Base-by-base conservation (phyloP, 768 basidiomycete genomes). In the Neoboletus subvelutipes region DNA sequence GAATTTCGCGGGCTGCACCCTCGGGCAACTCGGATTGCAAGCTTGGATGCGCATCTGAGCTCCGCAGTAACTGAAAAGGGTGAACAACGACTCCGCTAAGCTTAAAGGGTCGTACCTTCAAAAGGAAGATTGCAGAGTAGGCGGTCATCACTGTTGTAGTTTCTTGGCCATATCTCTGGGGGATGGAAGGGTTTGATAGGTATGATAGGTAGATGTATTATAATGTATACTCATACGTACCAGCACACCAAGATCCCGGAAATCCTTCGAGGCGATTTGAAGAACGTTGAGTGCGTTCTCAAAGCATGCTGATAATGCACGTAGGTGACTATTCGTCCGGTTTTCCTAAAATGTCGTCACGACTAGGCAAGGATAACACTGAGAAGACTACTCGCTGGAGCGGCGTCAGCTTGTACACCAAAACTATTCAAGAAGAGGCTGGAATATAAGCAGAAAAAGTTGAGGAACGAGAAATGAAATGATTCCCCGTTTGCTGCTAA, bases 61-160 rank as follows among this genome's bases (percentile, higher is more conserved):
- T 84, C 37, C 90, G 86, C 39, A 92, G 77, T 50, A 93, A 81
- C 91, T 91, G 50, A 39, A 20, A 18, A 52, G 20, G 43, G 29
- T 64, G 48, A 64, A 52, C 31, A n/a, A 29, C 31, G 3, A 39
- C 26, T 33, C 49, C 12, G 24, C 28, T 41, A 34, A 34, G 34
- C n/a, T 9, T 22, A 34, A n/a, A 62, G 72, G 12, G 28, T 24
- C 54, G 51, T 67, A 88, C 92, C 79, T 80, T 86, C 61, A 93
- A 75, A 60, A 94, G 73, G 67, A 91, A 87, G 37, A 93, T 84
- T 20, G 91, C 90, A 46, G 88, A 84, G 65, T 93, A 93, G 26
- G 90, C 92, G 20, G 88, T 88, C 91, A 93, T 93, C 45, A 88
- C 83, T 9, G 87, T 86, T 58, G 91, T 83, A 5, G 88, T 87